A percentile compares a stretch with the other conserved stretches of the same genome.
phyloP scores from a whole-genome alignment of 768 basidiomycete genomes.

The Roridomyces roridus region DNA sequence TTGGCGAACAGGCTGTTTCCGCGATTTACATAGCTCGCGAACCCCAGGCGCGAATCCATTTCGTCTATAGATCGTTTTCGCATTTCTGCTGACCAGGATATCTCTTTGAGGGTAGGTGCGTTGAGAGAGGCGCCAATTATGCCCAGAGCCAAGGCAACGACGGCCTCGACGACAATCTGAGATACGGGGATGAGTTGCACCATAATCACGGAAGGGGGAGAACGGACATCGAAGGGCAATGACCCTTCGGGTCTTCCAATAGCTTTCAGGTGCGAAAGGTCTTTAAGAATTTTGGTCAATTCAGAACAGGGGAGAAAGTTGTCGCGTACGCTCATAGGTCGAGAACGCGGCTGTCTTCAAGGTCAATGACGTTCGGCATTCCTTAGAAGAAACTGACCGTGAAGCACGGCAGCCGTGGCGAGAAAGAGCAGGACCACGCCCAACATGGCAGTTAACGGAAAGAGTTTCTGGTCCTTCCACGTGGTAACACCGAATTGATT shows the following conservation, averaged over 20 bases:
- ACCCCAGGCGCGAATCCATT: conserved; percentile 72
- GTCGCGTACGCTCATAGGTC: conserved; percentile 73
- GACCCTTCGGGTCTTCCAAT: conserved; percentile 72
- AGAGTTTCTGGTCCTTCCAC: background rate
- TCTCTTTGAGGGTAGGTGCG: conserved; percentile 74
- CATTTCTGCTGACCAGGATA: conserved; percentile 93
- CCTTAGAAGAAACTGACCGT: conserved; percentile 46
- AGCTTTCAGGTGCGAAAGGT: conserved; percentile 78
- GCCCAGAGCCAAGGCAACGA: conserved; percentile 69
- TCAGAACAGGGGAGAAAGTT: background rate
- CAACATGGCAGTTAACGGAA: conserved; percentile 40
- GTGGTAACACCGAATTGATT: background rate
- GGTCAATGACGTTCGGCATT: conserved; percentile 8
- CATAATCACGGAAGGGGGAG: background rate
- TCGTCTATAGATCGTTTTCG: conserved; percentile 79
- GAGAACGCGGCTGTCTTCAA: conserved; percentile 72
- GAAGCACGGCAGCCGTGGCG: conserved; percentile 55
- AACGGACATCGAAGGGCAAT: conserved; percentile 66
- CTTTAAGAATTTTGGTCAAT: conserved; percentile 42
- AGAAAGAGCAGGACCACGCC: conserved; percentile 52
- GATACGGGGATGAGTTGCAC: background rate
- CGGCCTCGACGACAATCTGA: conserved; percentile 73
- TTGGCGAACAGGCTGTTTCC: conserved; percentile 51
- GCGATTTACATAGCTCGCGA: conserved; percentile 68
- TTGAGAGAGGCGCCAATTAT: conserved; percentile 76